Base-by-base conservation (phyloP, 768 basidiomycete species). In the Mycena indigotica region DNA sequence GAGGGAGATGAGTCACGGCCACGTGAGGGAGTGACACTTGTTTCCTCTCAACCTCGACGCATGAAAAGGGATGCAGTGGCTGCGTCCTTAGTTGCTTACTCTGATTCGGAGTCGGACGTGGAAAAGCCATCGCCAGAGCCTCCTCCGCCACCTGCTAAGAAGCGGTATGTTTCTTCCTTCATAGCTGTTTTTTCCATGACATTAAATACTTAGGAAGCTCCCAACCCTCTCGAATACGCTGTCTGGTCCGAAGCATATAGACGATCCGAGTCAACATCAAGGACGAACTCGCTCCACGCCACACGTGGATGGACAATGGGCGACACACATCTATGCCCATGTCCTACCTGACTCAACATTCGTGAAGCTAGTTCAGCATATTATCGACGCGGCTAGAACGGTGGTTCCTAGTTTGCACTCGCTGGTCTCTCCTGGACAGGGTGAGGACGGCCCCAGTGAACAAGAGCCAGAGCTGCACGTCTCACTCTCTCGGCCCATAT, bases 261-360 rank as follows among this genome's bases (percentile, higher is more conserved):
- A 95, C 68, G 75, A 92, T 65, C 93, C 94, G 2, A 73, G 85
- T 3, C 73, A 84, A 16, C 95, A 97, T 69, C 93, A 95, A 75
- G 95, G 95, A 15, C 84, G 95, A 28, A 77, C 76, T 46, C 84
- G 95, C 28, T 77, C 85, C 0, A 78, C 77, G 1, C 92, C 93
- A 2, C 91, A 93, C 67, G 85, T 93, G 3, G 89, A 93, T 13
- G 95, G 95, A 0, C 93, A 95, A 67, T 95, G 84, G 68, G 85
- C 87, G 1, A 78, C 88, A 3, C 84, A 95, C 73, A 80, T 95
- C 52, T 95, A 89, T 67, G 76, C 93, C 12, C 82, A 87, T 0
- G 66, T 95, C 67, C 62, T 68, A 52, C 62, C 88, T 35, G 69
- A 65, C 28, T 77, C 81, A 19, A 62, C 73, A 15, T 72, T 92